Percentiles rank a stretch among this genome's conserved stretches.
These are phyloP conservation scores for Penicillium herquei DNA, from an alignment of 495 filamentous ascomycete species.

Conservation along the genomic window DNA sequence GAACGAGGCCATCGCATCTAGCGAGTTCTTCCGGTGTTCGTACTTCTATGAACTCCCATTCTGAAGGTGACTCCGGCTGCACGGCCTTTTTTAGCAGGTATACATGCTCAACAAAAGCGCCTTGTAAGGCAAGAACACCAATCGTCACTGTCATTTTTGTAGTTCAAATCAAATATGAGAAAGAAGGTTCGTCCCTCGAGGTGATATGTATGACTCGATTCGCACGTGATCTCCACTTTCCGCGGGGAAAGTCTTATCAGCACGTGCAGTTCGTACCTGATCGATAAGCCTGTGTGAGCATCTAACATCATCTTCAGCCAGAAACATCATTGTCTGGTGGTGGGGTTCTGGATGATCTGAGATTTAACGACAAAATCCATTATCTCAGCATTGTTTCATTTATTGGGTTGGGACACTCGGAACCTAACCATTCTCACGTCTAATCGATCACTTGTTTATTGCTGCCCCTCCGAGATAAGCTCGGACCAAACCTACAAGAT, in stretches of 20 bases:
- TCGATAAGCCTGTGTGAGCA: background rate
- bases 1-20: conserved; percentile 75
- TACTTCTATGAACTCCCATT: conserved; percentile 73
- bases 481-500: background rate
- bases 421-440: background rate
- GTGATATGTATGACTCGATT: conserved; percentile 21
- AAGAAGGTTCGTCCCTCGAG: background rate
- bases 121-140: conserved; percentile 89
- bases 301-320: background rate
- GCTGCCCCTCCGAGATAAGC: too few species aligned
- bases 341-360: background rate
- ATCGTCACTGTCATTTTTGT: conserved; percentile 56
- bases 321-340: background rate
- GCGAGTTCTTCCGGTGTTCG: conserved; percentile 70
- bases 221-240: conserved; percentile 26
- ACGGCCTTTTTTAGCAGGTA: conserved; percentile 70
- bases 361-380: background rate
- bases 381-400: too few species aligned
- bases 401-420: too few species aligned
- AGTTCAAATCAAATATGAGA: conserved; percentile 10
- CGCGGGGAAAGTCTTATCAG: conserved; percentile 26
- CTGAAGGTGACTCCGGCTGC: conserved; percentile 14
- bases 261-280: conserved; percentile 14
- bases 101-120: conserved; percentile 88
- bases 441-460: background rate